Evolutionary conservation across 1,284 basidiomycete species (phyloP), one percentile per base, ranked within the genome.

Genomic region (Leccinum brunneo-olivaceum): DNA sequence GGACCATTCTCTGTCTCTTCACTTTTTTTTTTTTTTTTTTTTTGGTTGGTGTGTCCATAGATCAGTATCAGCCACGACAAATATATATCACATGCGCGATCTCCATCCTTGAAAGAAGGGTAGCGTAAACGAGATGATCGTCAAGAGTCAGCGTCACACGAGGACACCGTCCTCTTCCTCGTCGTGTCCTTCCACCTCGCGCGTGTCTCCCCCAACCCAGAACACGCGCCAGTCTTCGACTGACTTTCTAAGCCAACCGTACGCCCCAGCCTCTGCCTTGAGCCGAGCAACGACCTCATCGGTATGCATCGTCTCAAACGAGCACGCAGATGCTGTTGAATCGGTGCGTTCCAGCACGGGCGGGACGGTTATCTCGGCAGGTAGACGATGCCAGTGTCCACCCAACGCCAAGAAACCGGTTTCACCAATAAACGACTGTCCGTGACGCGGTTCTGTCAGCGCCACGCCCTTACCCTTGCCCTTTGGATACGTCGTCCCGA

Each of bases 201-300:
- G 61, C 2, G 66, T 63, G 35, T 60, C 58, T 5, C 84, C 84
- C 0, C 85, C 85, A 6, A 88, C 63, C 86, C 86, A 89, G 55
- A 89, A 78, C 12, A 89, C 73, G 20, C 86, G 67, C 73, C 79
- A 89, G 56, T 89, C 85, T 45, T 78, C 74, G 5, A 69, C 47
- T 11, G 79, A 84, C 56, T 79, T 84, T 50, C 76, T 65, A 61
- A 77, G 72, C 82, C 83, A 87, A 0, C 73, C 84, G 56, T 89
- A 89, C 8, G 83, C 61, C 7, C 85, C 85, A 45, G 79, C 70
- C 44, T 80, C 75, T 15, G 61, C 64, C 50, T 69, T 70, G 53
- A 78, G 54, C 52, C 64, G 62, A 25, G 64, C 66, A 6, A 60
- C 47, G 18, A 75, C 51, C 29, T 77, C 78, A 16, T 76, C 71